Evolutionary conservation across 2,329 filamentous ascomycete species (phyloP), one percentile per base, ranked within the genome.

Genomic region (Endoconidiophora polonica): DNA sequence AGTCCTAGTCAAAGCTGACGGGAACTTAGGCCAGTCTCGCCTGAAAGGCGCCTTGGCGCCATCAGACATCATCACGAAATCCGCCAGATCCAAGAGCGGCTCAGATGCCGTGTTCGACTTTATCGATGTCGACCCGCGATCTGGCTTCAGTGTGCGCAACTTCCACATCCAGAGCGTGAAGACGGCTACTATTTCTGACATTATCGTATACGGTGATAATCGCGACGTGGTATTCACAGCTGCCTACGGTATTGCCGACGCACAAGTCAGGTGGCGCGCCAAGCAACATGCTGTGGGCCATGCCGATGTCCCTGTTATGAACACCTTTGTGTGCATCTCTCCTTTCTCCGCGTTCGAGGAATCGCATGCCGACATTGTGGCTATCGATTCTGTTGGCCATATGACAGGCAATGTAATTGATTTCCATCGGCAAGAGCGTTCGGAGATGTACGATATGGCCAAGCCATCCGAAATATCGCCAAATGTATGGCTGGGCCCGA

Each of bases 151-250:
- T 3, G 88, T 96, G 41, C 79, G 91, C 43, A 96, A 96, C 63
- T 98, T 98, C 61, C 90, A 96, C 58, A 96, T 96, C 38, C 91
- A 98, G 63, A 76, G 85, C 0, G 83, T 83, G 52, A 98, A 98
- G 63, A 69, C 85, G 56, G 88, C 88, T 49, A 77, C 83, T 56
- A 76, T 91, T 6, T 95, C 88, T 0, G 91, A 98, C 62, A 86
- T 98, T 55, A 74, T 98, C 39, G 76, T 98, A 1, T 98, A 98
- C 61, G 86, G 86, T 10, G 83, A 90, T 49, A 76, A 86, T 56
- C 66, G 70, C 37, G 71, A 71, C 2, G 65, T 74, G 23, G 73
- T 76, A 43, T 72, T 75, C 48, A 79, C 80, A 51, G 67, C 94
- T 20, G 76, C 62, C 58, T 83, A 66, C 72, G 77, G 67, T 60